Evolutionary conservation across 257 asterid species (phyloP), one percentile per base, ranked within the genome.

Genomic region (Forsythia suspensa): DNA sequence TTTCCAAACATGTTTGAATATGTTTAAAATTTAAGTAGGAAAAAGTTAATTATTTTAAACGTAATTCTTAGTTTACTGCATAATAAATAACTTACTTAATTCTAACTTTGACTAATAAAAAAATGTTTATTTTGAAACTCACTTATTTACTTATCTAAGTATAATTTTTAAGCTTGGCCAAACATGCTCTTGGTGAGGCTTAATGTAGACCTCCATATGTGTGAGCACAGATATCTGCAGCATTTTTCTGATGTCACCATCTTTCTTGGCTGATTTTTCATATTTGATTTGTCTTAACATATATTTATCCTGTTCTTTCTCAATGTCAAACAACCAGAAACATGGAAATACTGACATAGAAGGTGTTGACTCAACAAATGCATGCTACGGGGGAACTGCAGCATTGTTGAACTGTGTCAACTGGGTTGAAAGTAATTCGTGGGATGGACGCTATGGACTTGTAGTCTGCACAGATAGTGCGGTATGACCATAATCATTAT

Each of bases 391-490:
- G 9, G 99, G 99, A 51, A 96, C 99, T 42, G 99, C 99, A 76
- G 99, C 99, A n/a, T 82, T 96, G 46, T 84, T 96, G 68, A 96
- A 96, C 88, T 96, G 99, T 61, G 94, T 94, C 75, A 96, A 96
- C 79, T 96, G 98, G 99, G 98, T 92, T 68, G 99, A 96, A 82
- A 96, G 99, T 73, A 88, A 85, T 73, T 96, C 99, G 10, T 94
- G 99, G 99, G 99, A 94, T 83, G 98, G 99, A 74, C 90, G 99
- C 82, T 94, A 92, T 82, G 99, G 99, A 77, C 96, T 96, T 69
- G 99, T 94, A 80, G 97, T 96, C 83, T 96, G 99, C 88, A 96
- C 99, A 5, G 99, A 96, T 85, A 96, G 99, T 79, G 98, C 99
- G 91, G 99, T 96, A 88, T 71, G 88, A 73, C 65, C 78, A 34